A percentile compares a stretch with the other conserved stretches of the same genome.
Evolutionary conservation across 1,284 basidiomycete species (phyloP).

Genomic region (Cronartium quercuum): DNA sequence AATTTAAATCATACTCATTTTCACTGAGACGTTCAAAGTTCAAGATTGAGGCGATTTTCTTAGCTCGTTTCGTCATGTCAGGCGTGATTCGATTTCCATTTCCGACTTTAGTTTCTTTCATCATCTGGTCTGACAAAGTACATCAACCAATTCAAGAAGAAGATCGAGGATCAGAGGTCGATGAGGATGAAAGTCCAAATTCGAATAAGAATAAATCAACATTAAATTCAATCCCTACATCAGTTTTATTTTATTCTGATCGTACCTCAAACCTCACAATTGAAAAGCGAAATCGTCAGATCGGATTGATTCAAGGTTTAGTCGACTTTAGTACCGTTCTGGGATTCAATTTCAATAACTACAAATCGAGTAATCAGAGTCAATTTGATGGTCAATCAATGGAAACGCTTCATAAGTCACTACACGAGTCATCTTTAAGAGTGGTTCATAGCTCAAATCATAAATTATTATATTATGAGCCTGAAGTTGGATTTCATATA

Average conservation of each 20-base stretch:
- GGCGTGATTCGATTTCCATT: not conserved
- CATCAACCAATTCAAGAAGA: not conserved
- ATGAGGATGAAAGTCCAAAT: not conserved
- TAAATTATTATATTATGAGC: conserved; percentile 16
- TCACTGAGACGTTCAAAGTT: not conserved
- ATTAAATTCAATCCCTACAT: not conserved
- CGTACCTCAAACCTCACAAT: not conserved
- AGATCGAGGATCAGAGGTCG: not conserved
- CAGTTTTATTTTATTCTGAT: conserved; percentile 23
- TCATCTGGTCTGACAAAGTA: not conserved
- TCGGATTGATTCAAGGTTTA: conserved; percentile 26
- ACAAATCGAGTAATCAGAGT: not conserved
- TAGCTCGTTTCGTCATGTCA: no score
- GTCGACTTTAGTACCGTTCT: conserved; percentile 28
- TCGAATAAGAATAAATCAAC: not conserved
- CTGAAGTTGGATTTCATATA: conserved; percentile 23
- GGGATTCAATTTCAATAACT: conserved; percentile 4
- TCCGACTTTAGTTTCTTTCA: not conserved
- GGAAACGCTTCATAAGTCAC: not conserved
- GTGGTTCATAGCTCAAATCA: conserved; percentile 26
- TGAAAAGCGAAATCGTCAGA: conserved; percentile 18
- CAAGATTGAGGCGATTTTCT: not conserved
- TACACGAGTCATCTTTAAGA: not conserved
- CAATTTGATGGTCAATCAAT: not conserved
- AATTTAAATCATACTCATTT: no score